Conservation (phyloP, 495 filamentous ascomycete species). For the Xylona heveae region DNA sequence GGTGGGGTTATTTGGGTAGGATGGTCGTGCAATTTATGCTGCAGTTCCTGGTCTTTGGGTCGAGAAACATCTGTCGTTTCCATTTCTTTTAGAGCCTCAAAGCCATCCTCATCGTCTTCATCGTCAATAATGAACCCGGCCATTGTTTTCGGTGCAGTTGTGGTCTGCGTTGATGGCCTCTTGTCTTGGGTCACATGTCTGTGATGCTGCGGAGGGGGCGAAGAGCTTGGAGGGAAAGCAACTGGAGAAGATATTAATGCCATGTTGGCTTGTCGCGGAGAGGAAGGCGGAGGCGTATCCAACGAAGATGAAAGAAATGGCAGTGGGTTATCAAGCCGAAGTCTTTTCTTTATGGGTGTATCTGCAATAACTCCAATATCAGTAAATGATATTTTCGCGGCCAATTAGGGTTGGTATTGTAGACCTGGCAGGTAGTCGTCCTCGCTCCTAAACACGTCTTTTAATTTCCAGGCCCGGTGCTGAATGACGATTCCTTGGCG, state of each 20-base stretch:
- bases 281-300: constrained; percentile 8
- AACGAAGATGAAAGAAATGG: constrained; percentile 3
- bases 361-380: constrained; percentile 8
- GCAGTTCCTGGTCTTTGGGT: too few species aligned
- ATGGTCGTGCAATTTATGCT: too few species aligned
- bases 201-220: constrained; percentile 18
- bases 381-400: constrained; percentile 1
- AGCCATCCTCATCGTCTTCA: constrained; percentile 6
- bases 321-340: neutral
- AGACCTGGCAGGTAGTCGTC: constrained; percentile 27
- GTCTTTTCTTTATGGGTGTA: constrained; percentile 10
- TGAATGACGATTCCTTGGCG: constrained; percentile 34
- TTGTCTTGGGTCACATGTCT: constrained; percentile 1
- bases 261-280: constrained; percentile 28
- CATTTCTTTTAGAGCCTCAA: too few species aligned
- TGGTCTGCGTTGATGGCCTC: too few species aligned
- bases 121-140: constrained; percentile 7
- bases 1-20: too few species aligned
- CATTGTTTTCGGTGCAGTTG: neutral
- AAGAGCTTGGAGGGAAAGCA: constrained; percentile 31
- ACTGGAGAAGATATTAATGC: constrained; percentile 40
- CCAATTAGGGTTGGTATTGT: constrained; percentile 1
- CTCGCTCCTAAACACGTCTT: constrained; percentile 41
- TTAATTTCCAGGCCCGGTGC: constrained; percentile 33
- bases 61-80: too few species aligned